phyloP scores from a whole-genome alignment of 306 rosid species.

The Arachis stenosperma region DNA sequence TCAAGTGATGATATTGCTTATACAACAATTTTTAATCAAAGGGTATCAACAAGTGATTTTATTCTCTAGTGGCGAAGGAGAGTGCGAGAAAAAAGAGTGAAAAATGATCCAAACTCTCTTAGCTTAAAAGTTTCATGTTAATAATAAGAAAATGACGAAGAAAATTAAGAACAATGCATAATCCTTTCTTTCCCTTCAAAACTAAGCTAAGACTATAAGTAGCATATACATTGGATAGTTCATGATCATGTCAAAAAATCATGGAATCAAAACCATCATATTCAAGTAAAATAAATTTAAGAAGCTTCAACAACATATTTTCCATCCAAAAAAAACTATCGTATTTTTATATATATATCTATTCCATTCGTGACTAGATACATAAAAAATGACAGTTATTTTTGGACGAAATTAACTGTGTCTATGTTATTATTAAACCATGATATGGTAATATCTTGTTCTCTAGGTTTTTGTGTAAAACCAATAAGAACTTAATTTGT shows the following conservation, averaged over 20 bases:
- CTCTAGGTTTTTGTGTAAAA: not conserved
- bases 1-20: too few relatives aligned
- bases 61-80: not conserved
- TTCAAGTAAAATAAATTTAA: not conserved
- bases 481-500: not conserved
- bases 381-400: too few relatives aligned
- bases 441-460: not conserved
- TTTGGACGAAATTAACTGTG: not conserved
- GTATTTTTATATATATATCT: too few relatives aligned
- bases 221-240: not conserved
- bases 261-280: not conserved
- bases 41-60: too few relatives aligned
- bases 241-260: not conserved
- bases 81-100: not conserved
- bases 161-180: not conserved
- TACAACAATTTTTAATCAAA: too few relatives aligned
- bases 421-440: not conserved
- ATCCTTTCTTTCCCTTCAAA: not conserved
- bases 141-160: not conserved
- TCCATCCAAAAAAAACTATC: too few relatives aligned
- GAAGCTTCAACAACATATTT: not conserved
- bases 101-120: not conserved
- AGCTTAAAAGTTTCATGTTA: not conserved
- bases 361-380: too few relatives aligned
- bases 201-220: not conserved